Evolutionary conservation across 208 protist species (phyloP).

Genomic region (Phytomonas sp.): DNA sequence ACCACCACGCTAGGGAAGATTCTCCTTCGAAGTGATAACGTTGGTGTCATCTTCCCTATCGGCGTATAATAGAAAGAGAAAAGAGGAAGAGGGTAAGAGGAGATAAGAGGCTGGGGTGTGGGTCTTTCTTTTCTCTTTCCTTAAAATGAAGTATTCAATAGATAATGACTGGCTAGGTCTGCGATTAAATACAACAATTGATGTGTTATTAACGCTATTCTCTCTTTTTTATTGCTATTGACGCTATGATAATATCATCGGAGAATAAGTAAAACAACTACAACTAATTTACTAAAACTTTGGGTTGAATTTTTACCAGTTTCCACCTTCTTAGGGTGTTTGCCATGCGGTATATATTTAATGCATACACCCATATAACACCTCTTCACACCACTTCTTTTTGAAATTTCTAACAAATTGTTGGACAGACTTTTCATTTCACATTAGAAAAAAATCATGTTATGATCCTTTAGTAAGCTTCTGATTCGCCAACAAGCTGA

Average conservation of each 20-base stretch:
- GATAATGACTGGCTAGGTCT: background rate
- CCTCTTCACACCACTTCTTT: background rate
- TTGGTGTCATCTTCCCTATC: slow-evolving; percentile 84
- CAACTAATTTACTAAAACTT: background rate
- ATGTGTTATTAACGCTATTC: background rate
- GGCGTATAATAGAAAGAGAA: slow-evolving; percentile 36
- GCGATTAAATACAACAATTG: background rate
- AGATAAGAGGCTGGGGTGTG: background rate
- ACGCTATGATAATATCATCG: background rate
- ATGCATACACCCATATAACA: background rate
- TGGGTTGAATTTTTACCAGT: background rate
- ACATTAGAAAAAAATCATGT: background rate
- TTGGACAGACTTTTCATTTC: background rate
- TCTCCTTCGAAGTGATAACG: slow-evolving; percentile 89
- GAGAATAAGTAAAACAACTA: background rate
- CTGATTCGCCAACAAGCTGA: background rate
- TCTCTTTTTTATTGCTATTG: background rate
- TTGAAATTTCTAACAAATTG: background rate
- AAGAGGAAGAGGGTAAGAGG: background rate
- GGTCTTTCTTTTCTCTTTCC: background rate
- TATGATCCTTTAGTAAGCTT: background rate
- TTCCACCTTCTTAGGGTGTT: background rate
- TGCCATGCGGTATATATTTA: background rate
- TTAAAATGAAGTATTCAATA: background rate
- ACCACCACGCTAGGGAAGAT: slow-evolving; percentile 72